Evolutionary conservation across 2,329 filamentous ascomycete genomes (phyloP), one percentile per base, ranked within the genome.

Genomic region (Penicillium sp.): DNA sequence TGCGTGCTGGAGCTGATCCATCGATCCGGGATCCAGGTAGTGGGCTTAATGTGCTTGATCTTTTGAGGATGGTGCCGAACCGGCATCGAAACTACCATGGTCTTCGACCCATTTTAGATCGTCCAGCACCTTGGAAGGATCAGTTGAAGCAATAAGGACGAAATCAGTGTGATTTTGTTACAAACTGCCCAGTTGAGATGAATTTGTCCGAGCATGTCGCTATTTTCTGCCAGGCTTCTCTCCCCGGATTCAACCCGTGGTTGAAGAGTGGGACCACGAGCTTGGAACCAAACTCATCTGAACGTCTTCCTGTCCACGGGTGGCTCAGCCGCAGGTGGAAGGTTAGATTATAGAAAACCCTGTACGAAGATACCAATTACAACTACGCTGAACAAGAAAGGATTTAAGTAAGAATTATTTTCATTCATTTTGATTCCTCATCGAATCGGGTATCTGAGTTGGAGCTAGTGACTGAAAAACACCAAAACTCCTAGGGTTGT

Each of bases 1-100:
- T 66, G 29, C 17, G n/a, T n/a, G 62, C 62, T 21, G 64, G 64
- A n/a, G 64, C 62, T 31, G 52, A 66, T 54, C 64, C 64, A 3
- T 60, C 48, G 1, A 62, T 64, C 15, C 5, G n/a, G 2, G 64
- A 66, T 50, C 62, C 62, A 12, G 57, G 48, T 2, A 61, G 56
- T 27, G 49, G 47, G 9, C 35, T 50, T 4, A 53, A 23, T 60
- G 54, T 63, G 2, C 43, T 64, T 31, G 15, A 52, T 35, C 27
- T 65, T 19, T 43, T 54, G 15, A 50, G 38, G 7, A 56, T 54
- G 52, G 48, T 52, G 5, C 54, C 47, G 6, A 51, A 33, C 3
- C 23, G n/a, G 23, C 31, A 37, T 9, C 48, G 10, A 37, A 55
- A 40, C 52, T 51, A 51, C 29, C 33, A 19, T 21, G 53, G 41